phyloP scores from a whole-genome alignment of 2,329 filamentous ascomycete species.

The Teratosphaeria destructans region DNA sequence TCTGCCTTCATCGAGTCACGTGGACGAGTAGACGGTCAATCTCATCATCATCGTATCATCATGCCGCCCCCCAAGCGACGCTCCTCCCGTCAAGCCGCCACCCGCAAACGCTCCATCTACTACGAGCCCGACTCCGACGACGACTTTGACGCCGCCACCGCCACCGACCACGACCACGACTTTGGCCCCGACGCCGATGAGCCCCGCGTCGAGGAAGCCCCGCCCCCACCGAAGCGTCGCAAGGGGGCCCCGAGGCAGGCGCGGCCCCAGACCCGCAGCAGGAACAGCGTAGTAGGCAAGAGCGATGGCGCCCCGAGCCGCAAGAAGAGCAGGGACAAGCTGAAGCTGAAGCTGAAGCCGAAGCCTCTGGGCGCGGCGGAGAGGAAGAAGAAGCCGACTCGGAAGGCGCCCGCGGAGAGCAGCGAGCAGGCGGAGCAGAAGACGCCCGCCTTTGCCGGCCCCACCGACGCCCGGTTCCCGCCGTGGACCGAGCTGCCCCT shows the following conservation, averaged over 20 bases:
- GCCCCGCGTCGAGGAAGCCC: no score
- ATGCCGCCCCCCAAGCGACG: conserved; percentile 18
- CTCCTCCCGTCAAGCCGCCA: conserved; percentile 22
- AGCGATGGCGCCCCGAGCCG: not conserved
- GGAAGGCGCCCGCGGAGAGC: conserved; percentile 3
- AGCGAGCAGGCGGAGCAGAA: no score
- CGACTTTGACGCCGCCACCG: conserved; percentile 16
- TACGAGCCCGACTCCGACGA: conserved; percentile 27
- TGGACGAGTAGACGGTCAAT: no score
- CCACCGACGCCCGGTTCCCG: conserved; percentile 24
- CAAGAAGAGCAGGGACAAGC: not conserved
- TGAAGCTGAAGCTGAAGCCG: not conserved
- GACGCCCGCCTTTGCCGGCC: conserved; percentile 13
- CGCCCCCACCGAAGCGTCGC: conserved; percentile 13
- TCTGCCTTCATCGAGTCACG: no score
- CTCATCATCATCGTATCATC: no score
- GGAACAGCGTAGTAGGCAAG: conserved; percentile 1
- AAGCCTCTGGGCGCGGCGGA: not conserved
- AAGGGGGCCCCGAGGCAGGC: conserved; percentile 8
- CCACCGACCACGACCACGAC: conserved; percentile 10
- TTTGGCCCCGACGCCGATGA: conserved; percentile 4
- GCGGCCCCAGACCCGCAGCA: conserved; percentile 16
- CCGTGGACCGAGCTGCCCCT: conserved; percentile 26
- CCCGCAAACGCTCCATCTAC: conserved; percentile 24
- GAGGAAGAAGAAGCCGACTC: not conserved